Base-by-base conservation (phyloP, 1,284 basidiomycete genomes). In the Naganishia albida region DNA sequence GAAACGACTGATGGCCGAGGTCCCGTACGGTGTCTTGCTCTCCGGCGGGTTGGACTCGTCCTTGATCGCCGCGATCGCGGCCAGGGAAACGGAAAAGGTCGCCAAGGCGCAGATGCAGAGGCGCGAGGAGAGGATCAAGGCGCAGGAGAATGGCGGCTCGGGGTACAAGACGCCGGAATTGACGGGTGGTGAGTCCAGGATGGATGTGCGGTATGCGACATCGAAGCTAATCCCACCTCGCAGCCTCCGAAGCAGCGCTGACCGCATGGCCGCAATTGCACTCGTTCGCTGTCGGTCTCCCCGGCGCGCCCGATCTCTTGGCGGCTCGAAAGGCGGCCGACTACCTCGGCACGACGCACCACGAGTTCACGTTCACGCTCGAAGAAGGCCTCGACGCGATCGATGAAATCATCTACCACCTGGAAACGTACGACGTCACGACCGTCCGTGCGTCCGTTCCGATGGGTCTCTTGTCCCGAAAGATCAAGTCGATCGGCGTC, bases 401-500 rank as follows among this genome's bases (percentile, higher is more conserved):
- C 67, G 90, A 92, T 3, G 96, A 99, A 69, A 96, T 99, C 69
- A 97, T 99, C 73, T 90, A 97, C 81, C 96, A 99, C 78, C 86
- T 99, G 51, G 96, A 99, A 83, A 99, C 96, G 1, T 99, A 93
- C 81, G 96, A 99, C 77, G 96, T 99, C 63, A 99, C 96, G 42
- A 99, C 96, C 18, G 93, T 98, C 62, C 89, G 96, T 65, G 96
- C 96, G 4, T 94, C 91, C 72, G 98, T 95, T 7, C 95, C 96
- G 18, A 81, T 81, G 79, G 55, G 63, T 49, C 86, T 99, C 40
- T 86, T 99, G 67, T 93, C 90, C 77, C 86, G 96, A 65, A 99
- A 99, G 83, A 96, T 99, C 84, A 99, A 99, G 82, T 95, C 96
- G 2, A 99, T 94, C 90, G 96, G 96, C 70, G 96, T 99, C 70